These are phyloP conservation scores for Colletotrichum viniferum DNA, from an alignment of 2,329 filamentous ascomycete genomes.

Conservation along the genomic window DNA sequence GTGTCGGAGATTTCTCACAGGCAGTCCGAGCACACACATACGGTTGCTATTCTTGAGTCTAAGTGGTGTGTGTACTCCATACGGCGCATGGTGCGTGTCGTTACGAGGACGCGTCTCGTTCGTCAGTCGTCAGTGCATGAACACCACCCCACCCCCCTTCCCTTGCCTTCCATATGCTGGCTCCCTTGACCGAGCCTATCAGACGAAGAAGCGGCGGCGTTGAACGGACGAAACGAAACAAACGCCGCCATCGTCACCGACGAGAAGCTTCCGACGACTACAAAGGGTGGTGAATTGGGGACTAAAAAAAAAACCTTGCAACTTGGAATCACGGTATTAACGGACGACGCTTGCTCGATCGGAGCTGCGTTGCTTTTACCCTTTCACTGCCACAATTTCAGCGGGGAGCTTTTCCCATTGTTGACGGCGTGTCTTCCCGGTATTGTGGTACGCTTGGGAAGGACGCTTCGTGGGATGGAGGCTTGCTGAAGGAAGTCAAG, in stretches of 20 bases:
- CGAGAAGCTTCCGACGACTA: background rate
- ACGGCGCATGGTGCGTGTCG: background rate
- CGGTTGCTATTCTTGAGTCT: background rate
- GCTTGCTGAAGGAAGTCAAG: background rate
- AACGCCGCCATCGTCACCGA: background rate
- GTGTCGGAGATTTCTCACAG: constrained; percentile 7
- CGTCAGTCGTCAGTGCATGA: background rate
- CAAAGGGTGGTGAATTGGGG: background rate
- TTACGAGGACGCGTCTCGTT: constrained; percentile 1
- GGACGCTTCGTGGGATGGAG: background rate
- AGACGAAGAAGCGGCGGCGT: background rate
- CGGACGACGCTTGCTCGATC: background rate
- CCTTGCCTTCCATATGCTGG: background rate
- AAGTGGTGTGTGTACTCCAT: background rate
- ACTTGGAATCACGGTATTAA: background rate
- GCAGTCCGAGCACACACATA: background rate
- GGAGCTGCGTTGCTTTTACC: background rate
- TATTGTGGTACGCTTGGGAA: background rate
- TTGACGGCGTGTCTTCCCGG: background rate
- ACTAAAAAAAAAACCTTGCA: background rate
- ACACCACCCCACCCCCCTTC: background rate
- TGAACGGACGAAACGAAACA: constrained; percentile 9
- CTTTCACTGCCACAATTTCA: background rate
- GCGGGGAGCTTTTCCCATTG: background rate
- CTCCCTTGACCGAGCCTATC: background rate